Evolutionary conservation across 2,329 filamentous ascomycete species (phyloP).

Genomic region (Metarhizium brunneum): DNA sequence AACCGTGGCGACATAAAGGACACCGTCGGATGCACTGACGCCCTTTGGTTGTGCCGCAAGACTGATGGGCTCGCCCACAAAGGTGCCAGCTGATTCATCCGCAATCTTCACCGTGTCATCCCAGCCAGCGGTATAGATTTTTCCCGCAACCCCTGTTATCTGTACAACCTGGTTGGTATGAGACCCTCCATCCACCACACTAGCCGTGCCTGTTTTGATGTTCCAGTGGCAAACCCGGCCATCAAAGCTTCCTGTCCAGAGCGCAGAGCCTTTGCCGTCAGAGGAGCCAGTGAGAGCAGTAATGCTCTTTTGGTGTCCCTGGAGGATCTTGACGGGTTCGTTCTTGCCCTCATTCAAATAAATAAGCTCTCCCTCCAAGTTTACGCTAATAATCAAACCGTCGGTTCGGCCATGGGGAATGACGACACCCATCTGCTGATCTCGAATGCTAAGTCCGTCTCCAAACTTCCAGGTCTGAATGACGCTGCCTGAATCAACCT

Average conservation of each 20-base stretch:
- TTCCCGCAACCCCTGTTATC: conserved; percentile 52
- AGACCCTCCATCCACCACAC: conserved; percentile 65
- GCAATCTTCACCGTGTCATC: conserved; percentile 81
- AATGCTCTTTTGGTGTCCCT: conserved; percentile 87
- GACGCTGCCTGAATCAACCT: conserved; percentile 67
- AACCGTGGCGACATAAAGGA: conserved; percentile 49
- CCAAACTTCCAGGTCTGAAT: conserved; percentile 81
- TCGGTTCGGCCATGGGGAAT: conserved; percentile 78
- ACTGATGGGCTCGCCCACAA: conserved; percentile 58
- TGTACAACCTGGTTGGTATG: conserved; percentile 83
- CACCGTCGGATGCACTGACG: conserved; percentile 44
- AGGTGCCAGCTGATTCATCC: conserved; percentile 65
- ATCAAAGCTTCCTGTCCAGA: conserved; percentile 90
- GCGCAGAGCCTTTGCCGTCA: conserved; percentile 48
- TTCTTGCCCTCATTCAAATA: conserved; percentile 69
- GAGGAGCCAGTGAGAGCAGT: conserved; percentile 52
- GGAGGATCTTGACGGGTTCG: conserved; percentile 61
- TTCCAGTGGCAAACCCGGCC: conserved; percentile 84
- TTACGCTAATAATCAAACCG: conserved; percentile 81
- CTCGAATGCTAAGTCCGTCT: conserved; percentile 62
- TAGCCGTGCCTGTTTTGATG: conserved; percentile 55
- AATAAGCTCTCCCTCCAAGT: conserved; percentile 79
- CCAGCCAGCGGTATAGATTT: conserved; percentile 85
- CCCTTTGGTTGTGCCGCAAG: conserved; percentile 76
- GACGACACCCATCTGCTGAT: conserved; percentile 92